Conservation (phyloP, 2,329 filamentous ascomycete genomes). For the Niveomyces coronatus region DNA sequence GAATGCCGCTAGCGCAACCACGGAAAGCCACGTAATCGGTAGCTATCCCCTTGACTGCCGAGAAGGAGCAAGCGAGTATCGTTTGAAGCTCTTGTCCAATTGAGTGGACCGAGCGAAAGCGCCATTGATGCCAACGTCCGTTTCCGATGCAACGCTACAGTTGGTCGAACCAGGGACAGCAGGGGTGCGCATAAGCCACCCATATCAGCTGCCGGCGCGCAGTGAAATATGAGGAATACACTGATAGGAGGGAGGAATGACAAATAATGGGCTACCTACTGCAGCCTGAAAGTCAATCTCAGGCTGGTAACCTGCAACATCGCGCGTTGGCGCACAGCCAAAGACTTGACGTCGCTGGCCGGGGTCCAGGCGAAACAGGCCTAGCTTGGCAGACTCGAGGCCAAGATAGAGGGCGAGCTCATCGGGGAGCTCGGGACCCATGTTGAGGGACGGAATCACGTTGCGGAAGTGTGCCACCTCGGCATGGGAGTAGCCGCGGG, state of each 20-base stretch:
- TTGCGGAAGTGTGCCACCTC: slow-evolving; percentile 58
- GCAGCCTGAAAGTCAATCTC: slow-evolving; percentile 60
- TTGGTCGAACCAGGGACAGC: not conserved
- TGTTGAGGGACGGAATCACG: slow-evolving; percentile 41
- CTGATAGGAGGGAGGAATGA: not conserved
- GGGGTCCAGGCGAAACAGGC: slow-evolving; percentile 58
- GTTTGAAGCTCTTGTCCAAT: too few species aligned
- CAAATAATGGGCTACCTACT: too few species aligned
- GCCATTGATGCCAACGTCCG: not conserved
- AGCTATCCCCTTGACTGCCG: too few species aligned
- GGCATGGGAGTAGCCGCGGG: slow-evolving; percentile 48
- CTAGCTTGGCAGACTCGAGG: slow-evolving; percentile 49
- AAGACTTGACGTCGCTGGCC: slow-evolving; percentile 46
- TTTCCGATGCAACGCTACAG: slow-evolving; percentile 1
- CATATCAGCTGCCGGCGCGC: too few species aligned
- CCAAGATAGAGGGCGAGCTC: slow-evolving; percentile 58
- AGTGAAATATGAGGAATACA: not conserved
- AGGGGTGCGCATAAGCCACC: slow-evolving; percentile 1
- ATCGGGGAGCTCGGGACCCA: slow-evolving; percentile 46
- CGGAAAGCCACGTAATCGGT: too few species aligned
- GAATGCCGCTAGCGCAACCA: too few species aligned
- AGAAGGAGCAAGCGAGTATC: too few species aligned
- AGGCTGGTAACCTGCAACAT: slow-evolving; percentile 52
- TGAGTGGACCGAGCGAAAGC: not conserved
- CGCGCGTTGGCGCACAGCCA: slow-evolving; percentile 47